Evolutionary conservation across 2,329 filamentous ascomycete species (phyloP), one percentile per base, ranked within the genome.

Genomic region (Trichophyton simii): DNA sequence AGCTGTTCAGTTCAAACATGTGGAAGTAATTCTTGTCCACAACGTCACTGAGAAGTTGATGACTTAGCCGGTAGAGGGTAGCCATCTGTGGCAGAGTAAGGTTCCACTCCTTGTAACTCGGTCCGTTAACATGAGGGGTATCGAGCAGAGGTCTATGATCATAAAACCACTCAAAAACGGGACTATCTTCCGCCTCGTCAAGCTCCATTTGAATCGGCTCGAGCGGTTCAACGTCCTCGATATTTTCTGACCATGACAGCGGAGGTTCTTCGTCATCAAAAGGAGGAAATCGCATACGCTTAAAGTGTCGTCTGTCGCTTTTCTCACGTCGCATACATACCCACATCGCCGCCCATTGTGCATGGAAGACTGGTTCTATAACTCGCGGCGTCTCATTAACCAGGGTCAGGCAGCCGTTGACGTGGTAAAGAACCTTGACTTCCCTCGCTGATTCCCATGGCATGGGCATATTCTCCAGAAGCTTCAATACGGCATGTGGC

Each of bases 341-440:
- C 94, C 94, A 99, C 94, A 99, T 99, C 60, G 92, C 95, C 11
- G 94, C 94, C 94, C 94, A 99, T 74, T 99, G 94, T 62, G 94
- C 94, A 72, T 96, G 91, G 75, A 95, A 99, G 3, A 99, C 89
- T 0, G 94, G 94, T 72, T 97, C 94, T 69, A 99, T 97, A 61
- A 99, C 95, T 68, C 95, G 84, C 13, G 95, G 94, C 5, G 87
- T 90, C 78, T 99, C 94, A 73, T 99, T 99, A 69, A 99, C 95
- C 61, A 99, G 78, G 1, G 94, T 99, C 76, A 99, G 76, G 71
- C 95, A 99, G 34, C 94, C 94, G 70, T 99, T 99, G 69, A 97
- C 91, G 72, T 99, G 94, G 74, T 99, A 99, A 11, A 99, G 80
- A 31, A 99, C 94, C 77, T 97, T 97, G 64, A 99, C 95, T 71